Evolutionary conservation across 1,284 basidiomycete species (phyloP).

Genomic region (Chiua sp.): DNA sequence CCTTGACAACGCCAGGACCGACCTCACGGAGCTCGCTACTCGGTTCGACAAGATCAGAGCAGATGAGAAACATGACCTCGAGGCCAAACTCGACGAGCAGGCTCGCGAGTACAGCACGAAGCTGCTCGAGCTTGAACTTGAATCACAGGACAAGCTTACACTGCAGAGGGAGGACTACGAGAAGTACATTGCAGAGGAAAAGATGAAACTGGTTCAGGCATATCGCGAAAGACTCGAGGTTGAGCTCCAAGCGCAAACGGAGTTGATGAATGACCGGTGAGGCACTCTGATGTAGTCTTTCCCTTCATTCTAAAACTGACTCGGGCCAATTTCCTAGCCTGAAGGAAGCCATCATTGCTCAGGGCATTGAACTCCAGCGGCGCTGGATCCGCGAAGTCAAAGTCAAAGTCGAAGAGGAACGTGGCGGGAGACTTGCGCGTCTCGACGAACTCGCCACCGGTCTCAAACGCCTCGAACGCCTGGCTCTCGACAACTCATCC

Average conservation of each 20-base stretch:
- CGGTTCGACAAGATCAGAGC: slow-evolving; percentile 85
- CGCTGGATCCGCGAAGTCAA: no score
- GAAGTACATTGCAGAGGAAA: slow-evolving; percentile 84
- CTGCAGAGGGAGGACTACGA: slow-evolving; percentile 90
- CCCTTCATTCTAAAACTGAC: no score
- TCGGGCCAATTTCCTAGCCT: no score
- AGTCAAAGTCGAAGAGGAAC: no score
- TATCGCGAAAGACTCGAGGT: slow-evolving; percentile 89
- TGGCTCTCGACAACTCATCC: no score
- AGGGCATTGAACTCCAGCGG: no score
- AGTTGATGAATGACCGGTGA: slow-evolving; percentile 75
- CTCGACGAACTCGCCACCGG: no score
- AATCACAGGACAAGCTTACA: slow-evolving; percentile 83
- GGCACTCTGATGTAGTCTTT: no score
- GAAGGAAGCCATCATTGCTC: no score
- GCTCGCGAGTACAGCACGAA: slow-evolving; percentile 85
- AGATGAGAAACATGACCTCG: slow-evolving; percentile 79
- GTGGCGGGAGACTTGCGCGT: no score
- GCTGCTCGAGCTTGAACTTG: no score
- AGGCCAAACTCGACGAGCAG: slow-evolving; percentile 83
- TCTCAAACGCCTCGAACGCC: no score
- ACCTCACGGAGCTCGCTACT: slow-evolving; percentile 82
- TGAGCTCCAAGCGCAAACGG: slow-evolving; percentile 89
- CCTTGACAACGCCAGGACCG: slow-evolving; percentile 78
- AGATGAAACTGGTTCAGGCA: slow-evolving; percentile 71